Conservation (phyloP, 208 protist genomes). For the Leishmania guyanensis region DNA sequence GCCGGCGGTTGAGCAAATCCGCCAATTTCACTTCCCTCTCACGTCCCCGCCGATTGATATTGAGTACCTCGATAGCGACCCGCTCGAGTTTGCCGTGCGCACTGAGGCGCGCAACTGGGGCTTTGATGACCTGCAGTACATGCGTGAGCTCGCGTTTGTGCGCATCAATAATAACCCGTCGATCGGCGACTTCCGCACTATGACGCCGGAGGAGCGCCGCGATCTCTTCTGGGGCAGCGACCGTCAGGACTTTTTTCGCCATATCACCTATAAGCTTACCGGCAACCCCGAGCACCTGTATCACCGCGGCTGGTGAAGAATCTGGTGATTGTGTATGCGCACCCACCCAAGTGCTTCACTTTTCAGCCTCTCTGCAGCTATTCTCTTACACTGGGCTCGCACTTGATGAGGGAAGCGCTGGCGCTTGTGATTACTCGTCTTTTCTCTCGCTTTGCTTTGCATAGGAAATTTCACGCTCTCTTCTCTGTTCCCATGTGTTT, state of each 20-base stretch:
- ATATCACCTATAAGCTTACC: constrained; percentile 71
- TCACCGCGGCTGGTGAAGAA: constrained; percentile 84
- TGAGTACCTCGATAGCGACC: constrained; percentile 85
- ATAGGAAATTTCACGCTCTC: background rate
- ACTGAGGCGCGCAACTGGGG: constrained; percentile 88
- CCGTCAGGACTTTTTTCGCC: constrained; percentile 88
- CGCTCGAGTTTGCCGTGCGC: constrained; percentile 86
- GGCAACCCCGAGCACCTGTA: constrained; percentile 88
- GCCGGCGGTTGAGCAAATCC: constrained; percentile 35
- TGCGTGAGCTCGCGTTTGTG: constrained; percentile 89
- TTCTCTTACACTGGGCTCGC: background rate
- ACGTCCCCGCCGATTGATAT: constrained; percentile 83
- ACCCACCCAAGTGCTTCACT: background rate
- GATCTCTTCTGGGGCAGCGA: constrained; percentile 89
- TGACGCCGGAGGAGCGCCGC: constrained; percentile 84
- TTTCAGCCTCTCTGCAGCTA: background rate
- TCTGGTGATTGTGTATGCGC: background rate
- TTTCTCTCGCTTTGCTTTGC: background rate
- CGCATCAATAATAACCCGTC: constrained; percentile 90
- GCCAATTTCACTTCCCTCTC: constrained; percentile 83
- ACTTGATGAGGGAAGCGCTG: background rate
- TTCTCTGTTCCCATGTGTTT: too few species aligned
- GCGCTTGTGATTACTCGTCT: background rate
- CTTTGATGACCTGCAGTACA: constrained; percentile 89
- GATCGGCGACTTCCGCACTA: constrained; percentile 82